A percentile compares a stretch with the other conserved stretches of the same genome.
phyloP scores from a whole-genome alignment of 1,284 basidiomycete genomes.

The Albatrellus sp. region DNA sequence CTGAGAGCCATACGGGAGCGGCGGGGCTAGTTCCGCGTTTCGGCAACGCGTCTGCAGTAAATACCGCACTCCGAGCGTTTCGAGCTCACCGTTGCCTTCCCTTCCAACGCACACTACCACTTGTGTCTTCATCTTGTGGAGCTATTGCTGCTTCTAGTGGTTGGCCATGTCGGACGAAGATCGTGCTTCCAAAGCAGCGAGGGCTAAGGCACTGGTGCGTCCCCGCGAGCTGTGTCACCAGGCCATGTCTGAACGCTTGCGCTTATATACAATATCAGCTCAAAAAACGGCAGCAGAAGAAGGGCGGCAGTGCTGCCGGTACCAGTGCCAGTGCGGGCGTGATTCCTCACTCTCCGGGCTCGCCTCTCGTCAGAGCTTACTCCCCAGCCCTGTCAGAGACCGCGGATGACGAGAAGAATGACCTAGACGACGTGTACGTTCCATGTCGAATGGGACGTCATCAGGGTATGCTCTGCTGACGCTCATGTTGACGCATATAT shows the following conservation, averaged over 20 bases:
- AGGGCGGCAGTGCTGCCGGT: constrained; percentile 24
- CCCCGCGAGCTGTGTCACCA: background rate
- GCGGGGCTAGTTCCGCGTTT: too few species aligned
- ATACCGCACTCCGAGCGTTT: too few species aligned
- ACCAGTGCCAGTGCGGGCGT: constrained; percentile 15
- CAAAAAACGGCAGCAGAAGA: constrained; percentile 53
- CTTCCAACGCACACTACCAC: too few species aligned
- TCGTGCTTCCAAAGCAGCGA: constrained; percentile 65
- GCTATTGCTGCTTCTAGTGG: too few species aligned
- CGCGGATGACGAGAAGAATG: constrained; percentile 11
- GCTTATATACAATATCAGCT: constrained; percentile 41
- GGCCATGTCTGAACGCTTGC: constrained; percentile 1
- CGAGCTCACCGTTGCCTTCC: too few species aligned
- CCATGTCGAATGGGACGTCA: too few species aligned
- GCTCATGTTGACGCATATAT: background rate
- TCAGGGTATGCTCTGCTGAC: background rate
- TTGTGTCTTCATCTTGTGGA: too few species aligned
- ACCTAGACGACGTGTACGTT: constrained; percentile 7
- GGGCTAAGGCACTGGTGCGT: constrained; percentile 65
- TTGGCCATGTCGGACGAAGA: constrained; percentile 55
- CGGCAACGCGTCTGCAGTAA: too few species aligned
- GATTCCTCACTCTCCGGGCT: constrained; percentile 27
- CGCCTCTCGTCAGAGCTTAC: constrained; percentile 11
- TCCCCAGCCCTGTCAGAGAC: constrained; percentile 11
- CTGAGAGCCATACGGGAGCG: too few species aligned